Conservation (phyloP, 2,329 filamentous ascomycete genomes). For the Coniochaeta sp. region DNA sequence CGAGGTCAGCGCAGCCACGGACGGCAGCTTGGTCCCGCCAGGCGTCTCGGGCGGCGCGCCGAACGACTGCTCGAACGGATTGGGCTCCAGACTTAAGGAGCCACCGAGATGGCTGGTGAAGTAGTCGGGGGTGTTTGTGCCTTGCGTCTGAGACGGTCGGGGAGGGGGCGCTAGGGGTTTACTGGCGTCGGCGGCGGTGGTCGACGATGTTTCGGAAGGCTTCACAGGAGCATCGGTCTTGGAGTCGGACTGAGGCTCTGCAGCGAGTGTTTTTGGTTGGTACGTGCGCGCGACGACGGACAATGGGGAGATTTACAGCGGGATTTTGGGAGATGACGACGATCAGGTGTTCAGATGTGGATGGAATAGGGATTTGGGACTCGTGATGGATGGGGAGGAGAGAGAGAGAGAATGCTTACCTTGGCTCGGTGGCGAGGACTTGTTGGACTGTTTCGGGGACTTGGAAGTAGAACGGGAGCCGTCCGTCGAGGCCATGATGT, state of each 20-base stretch:
- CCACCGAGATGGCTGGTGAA: constrained; percentile 51
- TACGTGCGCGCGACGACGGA: constrained; percentile 2
- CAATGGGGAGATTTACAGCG: constrained; percentile 9
- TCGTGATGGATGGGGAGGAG: constrained; percentile 5
- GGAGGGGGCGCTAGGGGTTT: constrained; percentile 66
- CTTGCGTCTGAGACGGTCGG: constrained; percentile 45
- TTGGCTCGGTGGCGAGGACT: constrained; percentile 30
- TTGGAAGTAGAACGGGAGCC: constrained; percentile 34
- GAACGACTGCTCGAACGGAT: constrained; percentile 96
- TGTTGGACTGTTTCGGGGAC: constrained; percentile 39
- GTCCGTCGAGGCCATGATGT: constrained; percentile 41
- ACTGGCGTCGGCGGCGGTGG: constrained; percentile 52
- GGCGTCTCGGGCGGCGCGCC: constrained; percentile 68
- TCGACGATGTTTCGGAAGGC: constrained; percentile 36
- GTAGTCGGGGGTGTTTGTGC: constrained; percentile 56
- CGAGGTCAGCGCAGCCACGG: constrained; percentile 85
- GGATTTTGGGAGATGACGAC: constrained; percentile 12
- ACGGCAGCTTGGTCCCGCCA: constrained; percentile 74
- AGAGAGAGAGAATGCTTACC: constrained; percentile 26
- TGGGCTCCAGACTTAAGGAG: constrained; percentile 72
- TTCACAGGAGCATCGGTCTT: constrained; percentile 40
- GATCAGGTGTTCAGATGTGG: too few relatives aligned
- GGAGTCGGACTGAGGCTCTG: constrained; percentile 12
- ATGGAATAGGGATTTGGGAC: too few relatives aligned
- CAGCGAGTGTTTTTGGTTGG: neutral